A percentile compares a stretch with the other conserved stretches of the same genome.
These are phyloP conservation scores for Suhomyces emberorum DNA, from an alignment of 805 yeast genomes.

Conservation along the genomic window DNA sequence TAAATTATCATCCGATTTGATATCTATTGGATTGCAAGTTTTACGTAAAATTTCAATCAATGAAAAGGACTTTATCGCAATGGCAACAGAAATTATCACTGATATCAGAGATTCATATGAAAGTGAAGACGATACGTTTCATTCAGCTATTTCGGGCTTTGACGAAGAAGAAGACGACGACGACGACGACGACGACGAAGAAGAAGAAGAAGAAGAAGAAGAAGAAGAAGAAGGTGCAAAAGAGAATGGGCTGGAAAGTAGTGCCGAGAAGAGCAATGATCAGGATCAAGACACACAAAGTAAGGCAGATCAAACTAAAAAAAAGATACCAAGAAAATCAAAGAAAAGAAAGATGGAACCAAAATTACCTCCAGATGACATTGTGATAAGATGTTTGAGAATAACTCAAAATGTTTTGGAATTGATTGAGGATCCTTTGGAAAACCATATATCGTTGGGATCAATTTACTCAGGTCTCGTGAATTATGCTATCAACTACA, in stretches of 20 bases:
- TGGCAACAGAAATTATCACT: conserved; percentile 80
- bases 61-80: conserved; percentile 80
- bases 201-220: conserved; percentile 15
- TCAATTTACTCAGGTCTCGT: conserved; percentile 75
- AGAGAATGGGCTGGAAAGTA: too few relatives aligned
- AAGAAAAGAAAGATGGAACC: conserved; percentile 38
- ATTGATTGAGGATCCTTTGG: conserved; percentile 59
- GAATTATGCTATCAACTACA: conserved; percentile 60
- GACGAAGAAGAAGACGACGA: conserved; percentile 14
- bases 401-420: conserved; percentile 70
- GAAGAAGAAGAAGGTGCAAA: conserved; percentile 17
- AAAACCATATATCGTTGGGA: conserved; percentile 60
- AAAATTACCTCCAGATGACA: conserved; percentile 41
- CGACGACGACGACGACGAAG: conserved; percentile 20
- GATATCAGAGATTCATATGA: conserved; percentile 72
- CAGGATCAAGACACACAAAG: conserved; percentile 25
- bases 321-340: conserved; percentile 27
- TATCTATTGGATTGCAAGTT: conserved; percentile 58
- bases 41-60: conserved; percentile 68
- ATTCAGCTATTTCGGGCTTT: conserved; percentile 22
- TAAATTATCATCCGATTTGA: conserved; percentile 50
- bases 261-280: conserved; percentile 21
- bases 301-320: conserved; percentile 15
- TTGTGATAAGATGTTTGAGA: conserved; percentile 59
- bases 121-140: conserved; percentile 35